Base-by-base conservation (phyloP, 129 eudicot genomes). In the Daucus carota region DNA sequence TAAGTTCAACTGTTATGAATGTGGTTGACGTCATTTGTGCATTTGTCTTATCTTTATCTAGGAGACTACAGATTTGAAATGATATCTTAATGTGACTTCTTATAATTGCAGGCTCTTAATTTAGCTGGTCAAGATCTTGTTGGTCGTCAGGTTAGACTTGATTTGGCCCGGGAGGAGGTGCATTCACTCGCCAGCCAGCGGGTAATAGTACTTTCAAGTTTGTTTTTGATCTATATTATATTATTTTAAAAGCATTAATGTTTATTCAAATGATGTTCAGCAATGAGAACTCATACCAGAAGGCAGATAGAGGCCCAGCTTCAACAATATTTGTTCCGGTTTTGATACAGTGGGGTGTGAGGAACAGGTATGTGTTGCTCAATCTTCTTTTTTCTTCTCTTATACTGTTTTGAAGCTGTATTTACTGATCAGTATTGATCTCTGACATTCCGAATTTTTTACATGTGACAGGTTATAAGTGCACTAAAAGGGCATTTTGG, bases 241-340 rank as follows among this genome's bases (percentile, higher is more conserved):
- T 43, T 66, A 18, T 67, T 26, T 65, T 43, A 45, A n/a, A 59
- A 8, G 8, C 9, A 26, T 7, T 31, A 26, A 52, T 65, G 26
- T n/a, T 50, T 62, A 62, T 20, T 63, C 34, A 12, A 66, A 46
- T 38, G 24, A 38, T 76, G 80, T 83, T 79, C 70, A 86, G 84
- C 65, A 77, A 81, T 14, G 82, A 79, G 54, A 79, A 76, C 74
- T 78, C 86, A 5, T 81, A 57, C 76, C 92, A 82, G 83, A 87
- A 42, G 78, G 87, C 86, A 43, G 79, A 80, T 44, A 78, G 73
- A 45, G 75, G 70, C 65, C 89, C 86, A 54, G 89, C 80, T 29
- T 78, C 65, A 78, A 84, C 90, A n/a, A 54, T 86, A 74, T 95
- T 77, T 69, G 85, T 95, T 28, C 96, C 12, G 99, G 99, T 38